phyloP scores from a whole-genome alignment of 441 rosid species.

The Biscutella laevigata region DNA sequence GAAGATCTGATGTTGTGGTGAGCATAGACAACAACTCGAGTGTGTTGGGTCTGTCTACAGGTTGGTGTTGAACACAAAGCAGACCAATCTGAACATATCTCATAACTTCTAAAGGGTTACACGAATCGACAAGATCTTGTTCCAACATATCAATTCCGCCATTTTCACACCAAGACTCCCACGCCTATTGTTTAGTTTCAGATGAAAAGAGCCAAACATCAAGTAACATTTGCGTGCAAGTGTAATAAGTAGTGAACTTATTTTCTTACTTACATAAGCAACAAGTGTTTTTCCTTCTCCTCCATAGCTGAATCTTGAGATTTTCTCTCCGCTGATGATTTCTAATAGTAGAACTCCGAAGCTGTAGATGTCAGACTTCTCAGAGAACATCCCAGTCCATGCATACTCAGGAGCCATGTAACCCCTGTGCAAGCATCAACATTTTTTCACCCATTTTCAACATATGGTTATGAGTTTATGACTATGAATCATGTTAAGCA shows the following conservation, averaged over 20 bases:
- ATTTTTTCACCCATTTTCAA: not conserved
- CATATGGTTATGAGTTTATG: too few species aligned
- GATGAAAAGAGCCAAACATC: too few species aligned
- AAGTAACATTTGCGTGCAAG: too few species aligned
- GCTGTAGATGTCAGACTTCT: constrained; percentile 55
- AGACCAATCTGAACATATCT: constrained; percentile 38
- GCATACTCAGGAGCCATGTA: constrained; percentile 54
- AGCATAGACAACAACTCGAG: constrained; percentile 32
- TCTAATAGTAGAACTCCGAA: constrained; percentile 46
- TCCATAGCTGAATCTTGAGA: constrained; percentile 13
- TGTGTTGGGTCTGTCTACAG: constrained; percentile 43
- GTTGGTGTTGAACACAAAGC: constrained; percentile 34
- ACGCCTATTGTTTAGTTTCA: constrained; percentile 31
- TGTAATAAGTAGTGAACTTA: too few species aligned
- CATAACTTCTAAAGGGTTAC: constrained; percentile 13
- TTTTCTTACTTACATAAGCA: constrained; percentile 37
- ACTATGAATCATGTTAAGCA: not conserved
- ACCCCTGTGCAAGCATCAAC: constrained; percentile 30
- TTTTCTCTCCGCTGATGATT: constrained; percentile 28
- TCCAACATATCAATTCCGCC: constrained; percentile 29
- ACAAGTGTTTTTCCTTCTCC: constrained; percentile 39
- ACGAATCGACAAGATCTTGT: constrained; percentile 13
- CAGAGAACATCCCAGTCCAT: constrained; percentile 40
- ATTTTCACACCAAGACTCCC: constrained; percentile 36
- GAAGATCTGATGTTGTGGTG: constrained; percentile 28